Evolutionary conservation across 202 grass and related monocot genomes (phyloP).

Genomic region (Zoysia matrella): DNA sequence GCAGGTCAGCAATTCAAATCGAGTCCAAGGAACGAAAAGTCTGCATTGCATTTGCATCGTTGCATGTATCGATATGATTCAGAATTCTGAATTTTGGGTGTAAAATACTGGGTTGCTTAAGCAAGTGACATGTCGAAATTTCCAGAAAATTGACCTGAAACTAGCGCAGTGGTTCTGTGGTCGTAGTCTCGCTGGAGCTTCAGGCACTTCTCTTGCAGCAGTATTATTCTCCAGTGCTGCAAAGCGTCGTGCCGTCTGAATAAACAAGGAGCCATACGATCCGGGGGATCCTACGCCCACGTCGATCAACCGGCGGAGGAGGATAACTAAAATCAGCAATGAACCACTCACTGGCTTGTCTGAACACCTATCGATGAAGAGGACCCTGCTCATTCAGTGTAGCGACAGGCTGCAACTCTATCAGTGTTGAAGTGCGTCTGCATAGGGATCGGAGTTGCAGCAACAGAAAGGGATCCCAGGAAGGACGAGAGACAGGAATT

Average conservation of each 20-base stretch:
- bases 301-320: not conserved
- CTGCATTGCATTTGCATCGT: not conserved
- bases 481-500: not conserved
- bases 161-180: not conserved
- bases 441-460: conserved; percentile 39
- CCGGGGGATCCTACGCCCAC: conserved; percentile 12
- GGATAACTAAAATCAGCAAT: not conserved
- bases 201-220: not conserved
- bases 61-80: not conserved
- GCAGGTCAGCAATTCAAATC: not conserved
- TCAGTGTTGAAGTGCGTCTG: conserved; percentile 23
- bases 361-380: conserved; percentile 2
- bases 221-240: conserved; percentile 5
- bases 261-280: conserved; percentile 41
- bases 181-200: not conserved
- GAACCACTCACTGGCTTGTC: not conserved
- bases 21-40: not conserved
- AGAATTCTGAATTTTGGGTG: conserved; percentile 1
- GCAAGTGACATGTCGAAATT: not conserved
- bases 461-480: conserved; percentile 39
- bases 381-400: not conserved
- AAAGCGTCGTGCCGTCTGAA: conserved; percentile 16
- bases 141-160: not conserved
- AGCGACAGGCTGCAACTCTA: conserved; percentile 21
- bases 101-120: not conserved